Conservation (phyloP, 257 asterid genomes). For the Haberlea rhodopensis region DNA sequence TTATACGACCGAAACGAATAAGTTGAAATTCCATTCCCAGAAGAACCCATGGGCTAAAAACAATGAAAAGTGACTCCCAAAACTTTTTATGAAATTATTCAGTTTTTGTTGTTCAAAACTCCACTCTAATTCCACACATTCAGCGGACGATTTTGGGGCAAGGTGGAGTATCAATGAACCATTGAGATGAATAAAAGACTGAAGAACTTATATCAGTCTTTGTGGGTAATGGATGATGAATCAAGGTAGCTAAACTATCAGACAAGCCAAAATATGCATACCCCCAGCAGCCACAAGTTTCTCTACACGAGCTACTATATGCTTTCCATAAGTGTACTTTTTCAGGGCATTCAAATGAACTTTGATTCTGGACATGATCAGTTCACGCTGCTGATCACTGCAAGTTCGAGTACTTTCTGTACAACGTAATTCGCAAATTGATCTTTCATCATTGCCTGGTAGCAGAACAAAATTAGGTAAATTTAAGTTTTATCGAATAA, state of each 20-base stretch:
- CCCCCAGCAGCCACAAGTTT: constrained; percentile 88
- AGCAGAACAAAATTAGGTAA: constrained; percentile 8
- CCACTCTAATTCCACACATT: too few relatives aligned
- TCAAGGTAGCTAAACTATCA: too few relatives aligned
- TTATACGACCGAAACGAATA: too few relatives aligned
- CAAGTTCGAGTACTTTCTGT: constrained; percentile 87
- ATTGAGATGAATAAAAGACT: too few relatives aligned
- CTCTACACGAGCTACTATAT: constrained; percentile 83
- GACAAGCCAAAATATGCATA: constrained; percentile 24
- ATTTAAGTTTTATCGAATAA: constrained; percentile 11
- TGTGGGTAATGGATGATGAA: not conserved
- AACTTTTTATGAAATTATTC: too few relatives aligned
- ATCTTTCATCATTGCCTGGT: constrained; percentile 87
- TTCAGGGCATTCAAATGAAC: constrained; percentile 78
- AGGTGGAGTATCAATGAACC: too few relatives aligned
- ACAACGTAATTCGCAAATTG: constrained; percentile 83
- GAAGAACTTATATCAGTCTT: not conserved
- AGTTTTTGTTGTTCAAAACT: too few relatives aligned
- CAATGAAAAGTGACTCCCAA: too few relatives aligned
- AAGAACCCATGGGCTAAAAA: too few relatives aligned
- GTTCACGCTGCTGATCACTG: constrained; percentile 74
- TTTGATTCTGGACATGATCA: constrained; percentile 68
- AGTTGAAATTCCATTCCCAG: too few relatives aligned
- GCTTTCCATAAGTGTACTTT: constrained; percentile 83
- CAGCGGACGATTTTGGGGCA: too few relatives aligned